Base-by-base conservation (phyloP, 441 rosid genomes). In the Jatropha podagrica region DNA sequence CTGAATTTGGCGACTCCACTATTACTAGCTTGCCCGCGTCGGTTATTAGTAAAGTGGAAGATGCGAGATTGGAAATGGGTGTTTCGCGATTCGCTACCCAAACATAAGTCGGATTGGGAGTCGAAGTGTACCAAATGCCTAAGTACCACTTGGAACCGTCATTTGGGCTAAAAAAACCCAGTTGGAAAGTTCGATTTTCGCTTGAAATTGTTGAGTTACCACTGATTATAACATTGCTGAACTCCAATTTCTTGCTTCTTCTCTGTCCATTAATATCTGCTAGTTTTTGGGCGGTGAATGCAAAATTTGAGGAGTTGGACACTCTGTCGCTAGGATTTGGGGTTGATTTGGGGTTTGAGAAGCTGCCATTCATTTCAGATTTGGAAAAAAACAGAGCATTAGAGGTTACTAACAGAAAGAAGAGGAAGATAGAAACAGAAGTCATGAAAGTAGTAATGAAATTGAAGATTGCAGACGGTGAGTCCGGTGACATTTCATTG, bases 41-140 rank as follows among this genome's bases (percentile, higher is more conserved):
- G 9, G 86, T 72, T 79, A 94, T 65, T 71, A 77, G 63, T 0
- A 92, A 78, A 0, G 84, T 60, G 41, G 93, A 72, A 18, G 81
- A 76, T 59, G 80, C 3, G 27, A 71, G 74, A 72, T 86, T 81
- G 49, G 82, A 65, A 7, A 83, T 18, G 77, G 97, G 91, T 3
- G 81, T 87, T 37, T 78, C 86, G 4, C 97, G 91, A 77, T 94
- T 92, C 8, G 96, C 97, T 68, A 94, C 94, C 97, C 97, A 94
- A 38, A 94, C 92, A 58, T 86, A 83, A 0, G 85, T 84, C 1
- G 85, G 92, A 1, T 84, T 80, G 0, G 91, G 86, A 10, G 85
- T 81, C 15, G 92, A 89, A 81, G 92, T 84, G 46, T 90, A 94
- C 85, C 89, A 83, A 63, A 94, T 87, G 38, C 96, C 94, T n/a